A percentile compares a stretch with the other conserved stretches of the same genome.
These are phyloP conservation scores for Thalassia testudinum DNA, from an alignment of 116 monocot species.

Conservation along the genomic window DNA sequence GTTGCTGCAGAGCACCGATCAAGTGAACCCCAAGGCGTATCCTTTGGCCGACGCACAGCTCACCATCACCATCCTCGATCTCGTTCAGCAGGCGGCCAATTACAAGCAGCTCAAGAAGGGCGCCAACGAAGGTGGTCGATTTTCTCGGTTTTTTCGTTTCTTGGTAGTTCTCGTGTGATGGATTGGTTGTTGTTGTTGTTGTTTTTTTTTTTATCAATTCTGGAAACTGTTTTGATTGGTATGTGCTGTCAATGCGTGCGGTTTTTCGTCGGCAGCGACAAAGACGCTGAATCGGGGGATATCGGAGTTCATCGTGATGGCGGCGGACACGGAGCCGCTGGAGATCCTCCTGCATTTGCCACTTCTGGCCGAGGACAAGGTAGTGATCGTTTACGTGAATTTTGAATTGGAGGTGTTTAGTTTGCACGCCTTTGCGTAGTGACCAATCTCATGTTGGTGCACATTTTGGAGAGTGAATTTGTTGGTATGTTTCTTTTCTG, in stretches of 20 bases:
- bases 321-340: constrained; percentile 75
- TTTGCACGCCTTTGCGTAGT: no score
- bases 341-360: constrained; percentile 90
- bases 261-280: constrained; percentile 30
- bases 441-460: no score
- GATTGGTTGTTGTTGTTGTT: neutral
- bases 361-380: constrained; percentile 77
- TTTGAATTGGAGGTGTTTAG: no score
- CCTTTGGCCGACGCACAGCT: constrained; percentile 83
- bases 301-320: constrained; percentile 88
- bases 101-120: constrained; percentile 98
- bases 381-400: no score
- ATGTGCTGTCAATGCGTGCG: neutral
- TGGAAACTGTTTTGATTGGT: neutral
- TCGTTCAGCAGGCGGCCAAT: constrained; percentile 78
- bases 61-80: constrained; percentile 66
- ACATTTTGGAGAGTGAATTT: no score
- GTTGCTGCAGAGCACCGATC: constrained; percentile 23
- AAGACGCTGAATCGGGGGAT: constrained; percentile 83
- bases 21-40: constrained; percentile 74
- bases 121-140: constrained; percentile 68
- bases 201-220: neutral
- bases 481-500: no score
- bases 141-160: neutral
- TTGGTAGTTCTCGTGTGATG: neutral